Base-by-base conservation (phyloP, 495 filamentous ascomycete species). In the Daldinia grandis region DNA sequence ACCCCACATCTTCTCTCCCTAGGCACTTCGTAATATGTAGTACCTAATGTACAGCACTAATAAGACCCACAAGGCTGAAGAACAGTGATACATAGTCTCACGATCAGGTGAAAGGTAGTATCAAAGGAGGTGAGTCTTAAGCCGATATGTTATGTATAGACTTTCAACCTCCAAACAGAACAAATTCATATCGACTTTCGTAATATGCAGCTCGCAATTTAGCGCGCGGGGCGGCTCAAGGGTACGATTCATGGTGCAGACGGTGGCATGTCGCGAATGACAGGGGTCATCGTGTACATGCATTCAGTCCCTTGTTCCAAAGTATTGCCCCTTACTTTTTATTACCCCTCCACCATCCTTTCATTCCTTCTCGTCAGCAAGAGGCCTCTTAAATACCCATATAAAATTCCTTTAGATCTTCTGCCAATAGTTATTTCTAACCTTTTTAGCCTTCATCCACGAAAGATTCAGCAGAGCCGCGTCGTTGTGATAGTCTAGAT, bases 321-420 rank as follows among this genome's bases (percentile, higher is more conserved):
- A 53, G 24, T 53, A 53, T 51, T 53, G 12, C 49, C 27, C 27
- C 25, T 30, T 53, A 27, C 24, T 53, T 30, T 30, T 30, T 53
- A 31, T 24, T 47, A 53, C 49, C 49, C 49, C 49, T 53, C 44
- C 25, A 14, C 17, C 42, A 47, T 53, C 49, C 49, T 28, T 27
- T 28, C 24, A 30, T 30, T 53, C 49, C 49, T 30, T 30, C 12
- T 53, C 25, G 49, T 53, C 49, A 53, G 49, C 49, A 17, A 53
- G 49, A 53, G 49, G 49, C 49, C 49, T 53, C 49, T 28, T 25
- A 30, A 53, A 28, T 24, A 6, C 25, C 12, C 49, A 53, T 53
- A 53, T 53, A 53, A 53, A 53, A 17, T 30, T 30, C 49, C 1
- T n/a, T 17, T 3, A 30, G 49, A 15, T n/a, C 9, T 30, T 21